Evolutionary conservation across 1,139 yeast genomes (phyloP).

Genomic region (Sugiyamaella novakii): DNA sequence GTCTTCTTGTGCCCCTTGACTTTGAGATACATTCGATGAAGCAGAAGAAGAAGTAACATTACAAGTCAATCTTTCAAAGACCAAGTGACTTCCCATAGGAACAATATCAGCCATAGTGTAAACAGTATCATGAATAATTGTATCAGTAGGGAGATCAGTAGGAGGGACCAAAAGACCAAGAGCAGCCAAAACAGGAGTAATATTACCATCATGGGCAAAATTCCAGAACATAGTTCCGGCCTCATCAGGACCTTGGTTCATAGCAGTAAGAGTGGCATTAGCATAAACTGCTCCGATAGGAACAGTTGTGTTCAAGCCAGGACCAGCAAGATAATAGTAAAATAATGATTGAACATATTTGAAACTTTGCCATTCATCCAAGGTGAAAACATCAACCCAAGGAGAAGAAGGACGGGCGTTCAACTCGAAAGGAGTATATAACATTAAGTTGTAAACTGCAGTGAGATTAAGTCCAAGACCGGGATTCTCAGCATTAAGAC

Average conservation of each 20-base stretch:
- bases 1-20: background rate
- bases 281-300: constrained; percentile 54
- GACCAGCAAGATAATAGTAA: constrained; percentile 60
- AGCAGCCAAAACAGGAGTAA: constrained; percentile 53
- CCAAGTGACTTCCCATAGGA: too few relatives aligned
- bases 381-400: constrained; percentile 56
- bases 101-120: too few relatives aligned
- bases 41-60: too few relatives aligned
- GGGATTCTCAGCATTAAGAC: constrained; percentile 47
- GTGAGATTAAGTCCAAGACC: constrained; percentile 47
- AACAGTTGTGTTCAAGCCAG: constrained; percentile 45
- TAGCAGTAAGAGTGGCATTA: constrained; percentile 52
- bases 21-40: too few relatives aligned
- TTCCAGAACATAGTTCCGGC: too few relatives aligned
- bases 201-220: too few relatives aligned
- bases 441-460: constrained; percentile 52
- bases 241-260: constrained; percentile 46
- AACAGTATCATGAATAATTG: constrained; percentile 46
- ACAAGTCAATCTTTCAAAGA: too few relatives aligned
- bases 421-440: constrained; percentile 60
- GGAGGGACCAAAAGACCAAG: too few relatives aligned
- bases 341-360: constrained; percentile 50
- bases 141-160: too few relatives aligned
- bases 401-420: constrained; percentile 58
- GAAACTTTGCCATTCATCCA: constrained; percentile 55